Evolutionary conservation across 2,329 filamentous ascomycete species (phyloP).

Genomic region (Pestalotiopsis sp.): DNA sequence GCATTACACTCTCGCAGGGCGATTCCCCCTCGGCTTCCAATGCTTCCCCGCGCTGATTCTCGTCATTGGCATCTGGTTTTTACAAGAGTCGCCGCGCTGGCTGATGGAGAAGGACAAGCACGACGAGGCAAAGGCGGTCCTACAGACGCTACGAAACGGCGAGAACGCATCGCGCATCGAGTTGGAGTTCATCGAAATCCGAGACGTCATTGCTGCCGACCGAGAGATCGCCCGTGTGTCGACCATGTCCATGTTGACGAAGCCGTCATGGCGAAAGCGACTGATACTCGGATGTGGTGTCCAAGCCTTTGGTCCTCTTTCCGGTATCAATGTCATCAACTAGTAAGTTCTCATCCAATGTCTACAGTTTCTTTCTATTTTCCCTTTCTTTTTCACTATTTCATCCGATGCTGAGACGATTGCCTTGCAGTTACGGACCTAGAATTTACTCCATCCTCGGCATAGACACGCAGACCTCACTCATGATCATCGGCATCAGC

Average conservation of each 20-base stretch:
- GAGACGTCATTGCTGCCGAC: constrained; percentile 40
- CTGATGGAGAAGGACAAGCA: constrained; percentile 54
- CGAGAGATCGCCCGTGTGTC: constrained; percentile 36
- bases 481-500: constrained; percentile 55
- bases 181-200: constrained; percentile 43
- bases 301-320: constrained; percentile 50
- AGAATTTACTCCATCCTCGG: constrained; percentile 47
- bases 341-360: constrained; percentile 22
- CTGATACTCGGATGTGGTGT: constrained; percentile 50
- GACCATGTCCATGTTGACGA: constrained; percentile 45
- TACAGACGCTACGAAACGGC: constrained; percentile 35
- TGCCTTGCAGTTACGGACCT: constrained; percentile 34
- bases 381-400: too few species aligned
- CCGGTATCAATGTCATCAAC: constrained; percentile 49
- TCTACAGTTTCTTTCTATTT: not conserved
- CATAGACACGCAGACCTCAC: constrained; percentile 44
- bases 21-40: constrained; percentile 1
- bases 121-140: constrained; percentile 49
- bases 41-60: not conserved
- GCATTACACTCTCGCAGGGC: not conserved
- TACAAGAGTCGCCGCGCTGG: constrained; percentile 34
- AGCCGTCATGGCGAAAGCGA: constrained; percentile 46
- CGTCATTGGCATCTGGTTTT: not conserved
- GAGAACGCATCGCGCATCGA: constrained; percentile 37
- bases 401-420: not conserved